Conservation (phyloP, 768 basidiomycete species). For the Crassisporium funariophilum region DNA sequence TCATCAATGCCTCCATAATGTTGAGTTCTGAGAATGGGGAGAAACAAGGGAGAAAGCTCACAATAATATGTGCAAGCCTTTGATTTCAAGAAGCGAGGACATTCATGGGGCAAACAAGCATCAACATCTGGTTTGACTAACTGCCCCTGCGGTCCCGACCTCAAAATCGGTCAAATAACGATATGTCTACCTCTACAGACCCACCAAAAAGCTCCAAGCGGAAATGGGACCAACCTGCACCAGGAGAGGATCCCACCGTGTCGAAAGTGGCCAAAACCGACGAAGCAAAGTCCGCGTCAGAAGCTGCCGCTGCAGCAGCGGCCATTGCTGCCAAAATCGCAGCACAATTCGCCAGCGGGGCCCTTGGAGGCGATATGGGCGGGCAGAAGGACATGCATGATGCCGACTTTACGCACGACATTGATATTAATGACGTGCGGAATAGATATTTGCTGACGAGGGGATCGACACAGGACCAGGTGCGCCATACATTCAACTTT, state of each 20-base stretch:
- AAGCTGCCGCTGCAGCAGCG: constrained; percentile 69
- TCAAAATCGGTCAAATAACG: not conserved
- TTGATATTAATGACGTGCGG: constrained; percentile 95
- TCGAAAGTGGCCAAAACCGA: constrained; percentile 49
- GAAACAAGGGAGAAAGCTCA: too few relatives aligned
- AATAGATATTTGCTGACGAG: constrained; percentile 96
- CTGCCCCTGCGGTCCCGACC: not conserved
- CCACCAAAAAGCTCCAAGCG: constrained; percentile 29
- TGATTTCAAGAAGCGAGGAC: not conserved
- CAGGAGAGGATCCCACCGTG: constrained; percentile 42
- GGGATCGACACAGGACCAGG: constrained; percentile 90
- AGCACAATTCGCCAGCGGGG: constrained; percentile 67
- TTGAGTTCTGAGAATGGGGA: too few relatives aligned
- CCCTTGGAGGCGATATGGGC: constrained; percentile 42
- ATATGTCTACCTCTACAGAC: constrained; percentile 18
- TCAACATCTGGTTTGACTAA: constrained; percentile 3
- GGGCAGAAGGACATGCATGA: constrained; percentile 68
- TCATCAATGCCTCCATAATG: too few relatives aligned
- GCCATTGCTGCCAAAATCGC: constrained; percentile 96
- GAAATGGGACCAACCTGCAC: constrained; percentile 64
- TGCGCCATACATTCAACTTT: constrained; percentile 37
- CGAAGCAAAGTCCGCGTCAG: constrained; percentile 63
- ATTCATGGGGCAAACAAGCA: constrained; percentile 5
- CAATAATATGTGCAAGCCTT: too few relatives aligned
- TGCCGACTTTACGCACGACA: constrained; percentile 84